Evolutionary conservation across 805 yeast species (phyloP).

Genomic region (Candida xiaguanensis): DNA sequence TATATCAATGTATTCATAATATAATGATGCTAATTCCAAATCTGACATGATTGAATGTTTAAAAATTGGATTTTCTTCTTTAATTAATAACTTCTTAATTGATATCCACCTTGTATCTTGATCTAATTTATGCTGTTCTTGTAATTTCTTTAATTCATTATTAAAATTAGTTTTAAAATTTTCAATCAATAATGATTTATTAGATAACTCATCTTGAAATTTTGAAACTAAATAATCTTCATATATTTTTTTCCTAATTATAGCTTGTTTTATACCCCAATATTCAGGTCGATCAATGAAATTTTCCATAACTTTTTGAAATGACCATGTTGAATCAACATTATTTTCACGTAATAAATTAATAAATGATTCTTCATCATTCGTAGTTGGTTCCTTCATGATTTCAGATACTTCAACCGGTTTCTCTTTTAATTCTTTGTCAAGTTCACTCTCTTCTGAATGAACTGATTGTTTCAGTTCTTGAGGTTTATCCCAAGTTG

Average conservation of each 20-base stretch:
- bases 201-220: slow-evolving; percentile 46
- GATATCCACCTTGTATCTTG: slow-evolving; percentile 65
- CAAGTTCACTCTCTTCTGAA: slow-evolving; percentile 13
- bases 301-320: slow-evolving; percentile 56
- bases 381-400: slow-evolving; percentile 17
- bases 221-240: slow-evolving; percentile 53
- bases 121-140: slow-evolving; percentile 34
- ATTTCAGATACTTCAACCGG: slow-evolving; percentile 20
- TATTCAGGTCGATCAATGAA: slow-evolving; percentile 60
- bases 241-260: slow-evolving; percentile 55
- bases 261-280: slow-evolving; percentile 63
- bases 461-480: slow-evolving; percentile 26
- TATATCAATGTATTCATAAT: slow-evolving; percentile 44
- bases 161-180: slow-evolving; percentile 54
- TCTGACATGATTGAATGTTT: slow-evolving; percentile 58
- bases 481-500: slow-evolving; percentile 79
- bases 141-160: slow-evolving; percentile 39
- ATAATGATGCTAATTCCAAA: slow-evolving; percentile 51
- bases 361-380: slow-evolving; percentile 45
- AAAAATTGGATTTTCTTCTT: slow-evolving; percentile 64
- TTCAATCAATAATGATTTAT: slow-evolving; percentile 50
- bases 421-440: slow-evolving; percentile 18
- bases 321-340: slow-evolving; percentile 76
- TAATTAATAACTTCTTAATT: slow-evolving; percentile 43
- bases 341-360: slow-evolving; percentile 49